Percentiles rank a stretch among this genome's conserved stretches.
Evolutionary conservation across 2,329 filamentous ascomycete species (phyloP).

Genomic region (Teratosphaeriaceae sp.): DNA sequence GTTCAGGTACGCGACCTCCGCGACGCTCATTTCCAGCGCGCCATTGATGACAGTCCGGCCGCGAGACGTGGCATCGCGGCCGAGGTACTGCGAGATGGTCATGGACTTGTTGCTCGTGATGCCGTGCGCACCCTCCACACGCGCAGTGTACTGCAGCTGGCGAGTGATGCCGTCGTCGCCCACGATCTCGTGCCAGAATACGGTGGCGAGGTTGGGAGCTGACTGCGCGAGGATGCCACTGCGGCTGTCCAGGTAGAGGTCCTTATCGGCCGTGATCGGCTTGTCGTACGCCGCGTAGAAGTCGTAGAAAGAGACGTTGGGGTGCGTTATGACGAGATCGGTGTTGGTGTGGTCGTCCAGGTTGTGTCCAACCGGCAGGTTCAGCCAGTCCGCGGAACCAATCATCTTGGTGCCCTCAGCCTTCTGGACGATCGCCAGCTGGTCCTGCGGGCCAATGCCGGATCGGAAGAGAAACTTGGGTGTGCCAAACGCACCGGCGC

Average conservation of each 20-base stretch:
- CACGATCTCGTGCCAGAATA: constrained; percentile 55
- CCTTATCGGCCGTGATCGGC: constrained; percentile 35
- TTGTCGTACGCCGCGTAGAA: constrained; percentile 55
- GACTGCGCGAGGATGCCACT: constrained; percentile 58
- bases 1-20: constrained; percentile 53
- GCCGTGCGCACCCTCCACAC: constrained; percentile 53
- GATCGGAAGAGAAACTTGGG: constrained; percentile 62
- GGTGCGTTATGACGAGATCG: constrained; percentile 46
- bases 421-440: constrained; percentile 40
- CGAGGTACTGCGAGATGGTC: constrained; percentile 51
- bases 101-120: constrained; percentile 32
- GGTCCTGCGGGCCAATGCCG: constrained; percentile 57
- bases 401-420: constrained; percentile 42
- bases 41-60: constrained; percentile 56
- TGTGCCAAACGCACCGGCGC: constrained; percentile 63
- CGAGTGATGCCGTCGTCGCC: constrained; percentile 53
- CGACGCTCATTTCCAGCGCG: constrained; percentile 52
- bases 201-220: constrained; percentile 58
- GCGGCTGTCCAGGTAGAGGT: constrained; percentile 39
- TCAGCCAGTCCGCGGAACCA: constrained; percentile 41
- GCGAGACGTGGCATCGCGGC: constrained; percentile 55
- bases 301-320: constrained; percentile 54
- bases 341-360: constrained; percentile 52
- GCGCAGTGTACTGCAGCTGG: constrained; percentile 60
- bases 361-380: constrained; percentile 46